Base-by-base conservation (phyloP, 2,329 filamentous ascomycete genomes). In the Fusarium praegraminearum region DNA sequence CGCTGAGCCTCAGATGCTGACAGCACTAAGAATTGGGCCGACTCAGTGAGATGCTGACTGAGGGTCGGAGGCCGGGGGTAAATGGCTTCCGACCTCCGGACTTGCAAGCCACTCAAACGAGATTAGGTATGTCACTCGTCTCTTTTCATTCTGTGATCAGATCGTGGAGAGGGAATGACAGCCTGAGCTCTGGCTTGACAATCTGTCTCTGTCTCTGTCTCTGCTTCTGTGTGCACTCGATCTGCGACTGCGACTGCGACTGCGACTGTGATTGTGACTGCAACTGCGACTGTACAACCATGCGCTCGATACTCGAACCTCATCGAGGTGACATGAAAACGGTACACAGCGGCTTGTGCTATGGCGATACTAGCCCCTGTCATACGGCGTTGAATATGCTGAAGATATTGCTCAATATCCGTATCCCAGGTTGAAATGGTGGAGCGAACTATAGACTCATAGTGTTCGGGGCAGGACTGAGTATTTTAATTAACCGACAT, bases 271-370 rank as follows among this genome's bases (percentile, higher is more conserved):
- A 38, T 16, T 10, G 45, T 22, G 45, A 46, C n/a, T 20, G 43
- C n/a, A 3, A 51, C 33, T 30, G 49, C 26, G 24, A 52, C 30
- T 52, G 47, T 55, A 41, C 43, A 52, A 49, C 45, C 28, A 63
- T 18, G 22, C 20, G 43, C 32, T 53, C 53, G 53, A 65, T 70
- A 64, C 58, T 65, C 62, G 69, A 70, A 54, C 67, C 59, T 70
- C 56, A 65, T 72, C 56, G 69, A 70, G 52, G 52, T 68, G 69
- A 57, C 54, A 70, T 65, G 44, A 46, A 57, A 44, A 57, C 43
- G 69, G 55, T 56, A 62, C 69, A 67, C 51, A 57, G 49, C 54
- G 49, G 51, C 40, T 45, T 60, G 66, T 72, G 58, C 41, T 26
- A 58, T 51, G 24, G 47, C 50, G 41, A 65, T 67, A 59, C 43